Evolutionary conservation across 768 basidiomycete genomes (phyloP), one percentile per base, ranked within the genome.

Genomic region (Psilocybe azurescens): DNA sequence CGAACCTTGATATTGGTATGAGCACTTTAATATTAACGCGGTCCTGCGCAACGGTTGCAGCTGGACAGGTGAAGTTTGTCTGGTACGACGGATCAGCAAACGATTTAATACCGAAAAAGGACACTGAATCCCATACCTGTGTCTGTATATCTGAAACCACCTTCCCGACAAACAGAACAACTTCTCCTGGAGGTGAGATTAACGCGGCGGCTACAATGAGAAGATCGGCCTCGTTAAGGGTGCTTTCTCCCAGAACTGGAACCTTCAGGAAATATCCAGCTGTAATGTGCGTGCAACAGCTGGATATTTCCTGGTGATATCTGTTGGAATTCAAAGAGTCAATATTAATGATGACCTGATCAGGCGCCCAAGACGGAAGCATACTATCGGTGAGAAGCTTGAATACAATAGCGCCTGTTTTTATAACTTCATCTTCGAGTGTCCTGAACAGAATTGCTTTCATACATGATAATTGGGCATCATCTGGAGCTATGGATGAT

Each of bases 381-480:
- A 33, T 53, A 78, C 79, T 70, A 58, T 80, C 79, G 18, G 65
- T 57, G 7, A 76, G 68, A 14, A 70, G 71, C 18, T 57, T 60
- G 59, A 80, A 79, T 36, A 36, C 10, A 5, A 60, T 58, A 8
- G 65, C 54, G 47, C 69, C 71, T 0, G 72, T 72, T 32, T 60
- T 73, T 41, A 74, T 70, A 1, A 77, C 74, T 0, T 74, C 75
- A 59, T 75, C 67, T 51, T 77, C 73, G 14, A 80, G 60, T 28
- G 64, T 73, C 13, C 67, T 65, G 58, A 59, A 68, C 10, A 76
- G 70, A 5, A 76, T 71, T 13, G 66, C 63, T 58, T 77, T 70
- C 78, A 79, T 79, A 54, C 79, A 80, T 11, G 70, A 53, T 5
- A 79, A 58, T 54, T 80, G 79, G 14, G 70, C 66, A 29, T 67